Base-by-base conservation (phyloP, 2,329 filamentous ascomycete genomes). In the Xylariomycetidae sp. region DNA sequence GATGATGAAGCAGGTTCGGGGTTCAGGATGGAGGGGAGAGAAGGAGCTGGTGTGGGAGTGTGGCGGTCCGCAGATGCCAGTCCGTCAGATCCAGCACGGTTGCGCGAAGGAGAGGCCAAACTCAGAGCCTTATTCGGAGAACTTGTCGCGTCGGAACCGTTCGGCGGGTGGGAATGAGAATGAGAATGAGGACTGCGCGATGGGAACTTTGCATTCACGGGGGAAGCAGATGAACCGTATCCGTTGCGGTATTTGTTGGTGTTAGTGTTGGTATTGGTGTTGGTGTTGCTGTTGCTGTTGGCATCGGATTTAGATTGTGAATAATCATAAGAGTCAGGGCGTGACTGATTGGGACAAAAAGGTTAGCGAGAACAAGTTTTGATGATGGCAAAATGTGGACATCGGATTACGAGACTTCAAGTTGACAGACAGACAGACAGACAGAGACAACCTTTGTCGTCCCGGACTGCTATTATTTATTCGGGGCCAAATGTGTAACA, bases 271-370 rank as follows among this genome's bases (percentile, higher is more conserved):
- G n/a, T n/a, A n/a, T n/a, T n/a, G n/a, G n/a, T n/a, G n/a, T n/a
- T n/a, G n/a, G n/a, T n/a, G 39, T 57, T 56, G 29, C 46, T 47
- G 38, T 47, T 55, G 59, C 40, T 58, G 54, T 69, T 69, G 45
- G 46, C 39, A 40, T 53, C 51, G 31, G 42, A 33, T 39, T 54
- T 55, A 18, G 45, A 31, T 23, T 46, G 42, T 15, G 49, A 33
- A 33, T 49, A 48, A 36, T 51, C 49, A 34, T 74, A 76, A 29
- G 68, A 61, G 27, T 67, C 53, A 34, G 56, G 58, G 38, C 74
- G 69, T 40, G 50, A 45, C 44, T 48, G 33, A 17, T 37, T 16
- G 30, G 16, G 27, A 34, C 11, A 26, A 30, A 6, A 34, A 33
- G 13, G 19, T 30, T 16, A n/a, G 8, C 13, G 12, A n/a, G 11